Base-by-base conservation (phyloP, 306 rosid genomes). In the Vigna nakashimae region DNA sequence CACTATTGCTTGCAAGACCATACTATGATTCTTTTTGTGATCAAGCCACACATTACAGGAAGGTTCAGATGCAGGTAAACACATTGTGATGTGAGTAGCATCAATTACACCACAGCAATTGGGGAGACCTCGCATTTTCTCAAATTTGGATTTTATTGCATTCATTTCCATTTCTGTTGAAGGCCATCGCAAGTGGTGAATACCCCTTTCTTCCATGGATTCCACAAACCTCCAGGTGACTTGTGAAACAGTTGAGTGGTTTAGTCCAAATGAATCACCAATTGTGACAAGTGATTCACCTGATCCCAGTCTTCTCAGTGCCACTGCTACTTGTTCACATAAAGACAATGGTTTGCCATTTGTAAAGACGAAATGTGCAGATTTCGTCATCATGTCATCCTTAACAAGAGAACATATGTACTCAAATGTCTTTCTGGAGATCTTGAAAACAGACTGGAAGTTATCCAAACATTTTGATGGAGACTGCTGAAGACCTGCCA, bases 1-100 rank as follows among this genome's bases (percentile, higher is more conserved):
- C 43, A 94, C 98, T 68, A 94, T 86, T 68, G 91, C 97, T 65
- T 94, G 98, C 91, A 94, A 79, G 69, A 94, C 89, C 98, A 94
- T 90, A 87, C 97, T 92, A 50, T 92, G 90, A 67, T 90, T 92
- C 75, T 90, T 89, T 77, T 90, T 85, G 12, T 73, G 88, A 79
- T 94, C 97, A 26, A 90, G 93, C 98, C 98, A 94, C n/a, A 85
- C 83, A 40, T 89, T 75, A 38, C 86, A 86, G 2, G 83, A 45
- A 16, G 90, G 86, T 69, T 92, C 97, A 1, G 91, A 82, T 24
- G 90, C 83, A 72, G 97, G 90, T 79, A 90, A 77, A 82, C 92
- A 89, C 97, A 92, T 83, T 65, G 75, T 87, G 74, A 94, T 88
- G 80, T 89, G 97, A 50, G 97, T 92, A 3, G 83, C 77, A 77